Evolutionary conservation across 768 basidiomycete genomes (phyloP).

Genomic region (Tulasnella calospora): DNA sequence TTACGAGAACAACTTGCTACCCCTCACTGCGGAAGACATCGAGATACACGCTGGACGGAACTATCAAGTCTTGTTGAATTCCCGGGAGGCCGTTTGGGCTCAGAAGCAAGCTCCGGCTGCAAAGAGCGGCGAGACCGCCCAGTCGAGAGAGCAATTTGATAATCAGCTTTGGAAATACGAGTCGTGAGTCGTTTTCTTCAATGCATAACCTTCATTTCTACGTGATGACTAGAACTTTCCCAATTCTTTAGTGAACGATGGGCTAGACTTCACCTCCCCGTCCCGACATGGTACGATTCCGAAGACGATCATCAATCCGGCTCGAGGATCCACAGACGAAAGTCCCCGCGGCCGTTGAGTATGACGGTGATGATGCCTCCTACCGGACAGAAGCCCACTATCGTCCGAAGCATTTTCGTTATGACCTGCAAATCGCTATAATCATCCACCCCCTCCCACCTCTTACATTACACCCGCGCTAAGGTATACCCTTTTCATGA

Average conservation of each 20-base stretch:
- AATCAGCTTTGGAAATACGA: conserved; percentile 20
- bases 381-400: not conserved
- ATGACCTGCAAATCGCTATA: not conserved
- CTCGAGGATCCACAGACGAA: not conserved
- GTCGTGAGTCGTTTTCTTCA: not conserved
- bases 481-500: not conserved
- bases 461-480: not conserved
- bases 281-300: conserved; percentile 13
- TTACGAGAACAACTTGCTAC: conserved; percentile 15
- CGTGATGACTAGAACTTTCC: not conserved
- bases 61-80: conserved; percentile 15
- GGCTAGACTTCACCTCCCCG: conserved; percentile 14
- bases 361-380: conserved; percentile 1
- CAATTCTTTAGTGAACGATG: not conserved
- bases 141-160: conserved; percentile 12
- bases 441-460: not conserved
- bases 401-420: not conserved
- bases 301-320: not conserved
- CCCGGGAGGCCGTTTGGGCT: conserved; percentile 18
- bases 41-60: conserved; percentile 11
- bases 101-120: not conserved
- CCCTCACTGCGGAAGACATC: conserved; percentile 20
- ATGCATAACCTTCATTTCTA: not conserved
- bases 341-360: not conserved
- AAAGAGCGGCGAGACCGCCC: not conserved